A percentile compares a stretch with the other conserved stretches of the same genome.
Conservation (phyloP, 768 basidiomycete species). For the Tubosaeta sp. region DNA sequence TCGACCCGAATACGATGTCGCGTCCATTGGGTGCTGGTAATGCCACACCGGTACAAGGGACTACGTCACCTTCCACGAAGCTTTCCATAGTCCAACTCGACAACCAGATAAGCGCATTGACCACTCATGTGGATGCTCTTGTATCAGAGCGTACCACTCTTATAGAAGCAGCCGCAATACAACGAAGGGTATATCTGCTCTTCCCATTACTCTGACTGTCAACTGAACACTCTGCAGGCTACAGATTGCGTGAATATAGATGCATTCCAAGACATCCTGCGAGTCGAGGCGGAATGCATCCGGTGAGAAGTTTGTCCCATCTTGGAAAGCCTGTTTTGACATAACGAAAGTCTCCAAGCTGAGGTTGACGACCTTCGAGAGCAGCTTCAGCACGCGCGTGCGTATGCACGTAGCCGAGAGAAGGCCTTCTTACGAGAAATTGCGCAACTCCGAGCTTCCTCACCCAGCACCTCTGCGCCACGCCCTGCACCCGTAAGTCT, state of each 20-base stretch:
- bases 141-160: slow-evolving; percentile 34
- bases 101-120: slow-evolving; percentile 34
- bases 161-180: slow-evolving; percentile 18
- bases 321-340: not conserved
- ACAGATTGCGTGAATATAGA: slow-evolving; percentile 14
- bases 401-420: slow-evolving; percentile 30
- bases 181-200: slow-evolving; percentile 20
- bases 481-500: slow-evolving; percentile 4
- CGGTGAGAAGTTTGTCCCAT: slow-evolving; percentile 20
- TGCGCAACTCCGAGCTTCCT: slow-evolving; percentile 8
- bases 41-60: not conserved
- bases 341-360: slow-evolving; percentile 28
- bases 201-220: not conserved
- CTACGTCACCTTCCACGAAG: slow-evolving; percentile 5
- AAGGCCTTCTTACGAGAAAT: slow-evolving; percentile 32
- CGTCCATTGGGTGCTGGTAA: not conserved
- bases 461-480: slow-evolving; percentile 1
- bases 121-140: slow-evolving; percentile 35
- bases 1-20: slow-evolving; percentile 16
- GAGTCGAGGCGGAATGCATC: slow-evolving; percentile 34
- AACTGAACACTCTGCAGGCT: slow-evolving; percentile 3
- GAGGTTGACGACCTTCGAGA: slow-evolving; percentile 26
- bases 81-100: slow-evolving; percentile 31
- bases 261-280: slow-evolving; percentile 22
- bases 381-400: slow-evolving; percentile 26